phyloP scores from a whole-genome alignment of 2,329 filamentous ascomycete genomes.

The Ophidiomyces ophidiicola region DNA sequence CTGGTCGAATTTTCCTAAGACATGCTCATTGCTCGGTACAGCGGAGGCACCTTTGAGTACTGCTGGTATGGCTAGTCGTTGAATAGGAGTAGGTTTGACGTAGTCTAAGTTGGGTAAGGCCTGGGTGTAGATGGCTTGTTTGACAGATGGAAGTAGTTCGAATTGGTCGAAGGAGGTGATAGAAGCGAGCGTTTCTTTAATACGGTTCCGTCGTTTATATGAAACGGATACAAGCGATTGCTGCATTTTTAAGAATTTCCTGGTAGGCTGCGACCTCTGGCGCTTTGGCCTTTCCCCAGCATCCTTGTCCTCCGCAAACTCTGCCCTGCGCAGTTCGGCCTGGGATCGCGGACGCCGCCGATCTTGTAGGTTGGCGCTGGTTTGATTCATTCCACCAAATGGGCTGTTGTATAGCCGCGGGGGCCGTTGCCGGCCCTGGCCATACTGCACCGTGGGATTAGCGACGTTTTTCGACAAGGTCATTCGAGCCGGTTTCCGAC shows the following conservation, averaged over 20 bases:
- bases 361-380: constrained; percentile 30
- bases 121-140: constrained; percentile 58
- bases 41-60: constrained; percentile 41
- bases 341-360: constrained; percentile 26
- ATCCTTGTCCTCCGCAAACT: constrained; percentile 28
- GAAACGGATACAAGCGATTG: constrained; percentile 61
- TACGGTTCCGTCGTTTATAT: constrained; percentile 53
- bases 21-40: neutral
- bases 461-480: constrained; percentile 30
- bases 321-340: constrained; percentile 35
- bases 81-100: constrained; percentile 73
- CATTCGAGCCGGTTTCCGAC: constrained; percentile 28
- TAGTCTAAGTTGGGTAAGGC: constrained; percentile 63
- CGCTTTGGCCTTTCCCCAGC: constrained; percentile 50
- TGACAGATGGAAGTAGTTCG: constrained; percentile 57
- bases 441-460: constrained; percentile 18
- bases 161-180: constrained; percentile 74
- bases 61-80: constrained; percentile 75
- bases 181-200: constrained; percentile 51
- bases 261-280: too few species aligned
- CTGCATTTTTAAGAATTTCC: constrained; percentile 98
- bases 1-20: constrained; percentile 42
- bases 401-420: constrained; percentile 39
- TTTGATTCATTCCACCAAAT: constrained; percentile 49
- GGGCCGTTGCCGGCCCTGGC: constrained; percentile 26